Conservation (phyloP, 805 yeast genomes). For the Kodamaea neixiangensis region DNA sequence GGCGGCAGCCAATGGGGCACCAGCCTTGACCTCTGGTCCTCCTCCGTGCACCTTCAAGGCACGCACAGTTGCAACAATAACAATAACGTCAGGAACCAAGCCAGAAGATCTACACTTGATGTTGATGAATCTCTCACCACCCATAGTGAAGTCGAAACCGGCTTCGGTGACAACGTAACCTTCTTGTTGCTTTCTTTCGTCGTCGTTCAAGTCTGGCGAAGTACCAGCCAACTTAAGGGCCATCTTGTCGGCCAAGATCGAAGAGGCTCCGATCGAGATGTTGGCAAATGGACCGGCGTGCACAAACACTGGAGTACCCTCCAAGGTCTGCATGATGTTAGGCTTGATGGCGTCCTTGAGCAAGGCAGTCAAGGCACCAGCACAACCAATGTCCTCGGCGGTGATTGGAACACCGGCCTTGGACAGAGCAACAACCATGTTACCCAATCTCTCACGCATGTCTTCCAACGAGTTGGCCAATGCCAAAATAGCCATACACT, state of each 20-base stretch:
- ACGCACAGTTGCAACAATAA: constrained; percentile 81
- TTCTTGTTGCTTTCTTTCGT: constrained; percentile 49
- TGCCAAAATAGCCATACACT: constrained; percentile 84
- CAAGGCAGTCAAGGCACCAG: constrained; percentile 82
- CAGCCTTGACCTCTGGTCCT: constrained; percentile 86
- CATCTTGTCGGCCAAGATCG: constrained; percentile 77
- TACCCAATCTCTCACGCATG: constrained; percentile 73
- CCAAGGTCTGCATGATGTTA: constrained; percentile 83
- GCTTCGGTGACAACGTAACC: constrained; percentile 88
- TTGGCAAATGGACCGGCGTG: constrained; percentile 92
- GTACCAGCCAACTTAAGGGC: constrained; percentile 81
- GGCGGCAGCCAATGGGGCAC: constrained; percentile 73
- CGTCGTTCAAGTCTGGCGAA: constrained; percentile 44
- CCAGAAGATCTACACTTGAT: constrained; percentile 85
- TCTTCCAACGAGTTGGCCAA: constrained; percentile 68
- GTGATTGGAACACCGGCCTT: constrained; percentile 72
- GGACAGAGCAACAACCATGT: constrained; percentile 72
- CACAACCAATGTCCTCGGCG: constrained; percentile 82
- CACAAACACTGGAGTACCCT: constrained; percentile 84
- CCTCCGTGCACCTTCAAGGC: constrained; percentile 88
- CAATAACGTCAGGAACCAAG: constrained; percentile 72
- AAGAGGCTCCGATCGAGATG: constrained; percentile 83
- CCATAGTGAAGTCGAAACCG: constrained; percentile 90
- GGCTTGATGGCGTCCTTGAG: constrained; percentile 83
- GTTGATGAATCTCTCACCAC: constrained; percentile 84